Base-by-base conservation (phyloP, 116 monocot species). In the Zostera marina region DNA sequence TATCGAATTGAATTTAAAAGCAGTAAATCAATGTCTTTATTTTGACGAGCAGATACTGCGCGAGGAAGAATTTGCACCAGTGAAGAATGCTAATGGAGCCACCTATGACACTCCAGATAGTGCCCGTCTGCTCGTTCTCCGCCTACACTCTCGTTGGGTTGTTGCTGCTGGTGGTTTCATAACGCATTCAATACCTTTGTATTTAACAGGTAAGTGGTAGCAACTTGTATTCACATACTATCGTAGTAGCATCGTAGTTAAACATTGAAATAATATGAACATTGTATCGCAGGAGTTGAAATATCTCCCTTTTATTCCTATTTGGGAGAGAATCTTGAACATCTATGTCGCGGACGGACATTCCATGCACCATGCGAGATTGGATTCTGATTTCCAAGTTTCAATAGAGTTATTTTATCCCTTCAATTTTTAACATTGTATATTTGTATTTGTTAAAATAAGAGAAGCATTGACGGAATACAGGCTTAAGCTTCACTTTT, bases 1-100 rank as follows among this genome's bases (percentile, higher is more conserved):
- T 22, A 14, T 14, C 0, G 54, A 45, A 11, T 21, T 51, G 3
- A 25, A 55, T n/a, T 43, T n/a, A 17, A 7, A 21, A 9, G 8
- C 11, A 1, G 3, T 39, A 41, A 42, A 5, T 10, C 4, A 16
- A 58, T 24, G 8, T 15, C 7, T 60, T 10, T 1, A 24, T 9
- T 60, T 46, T 46, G 12, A 17, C 8, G 43, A 22, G 24, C 72
- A 98, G 98, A 74, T 90, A 6, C 14, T 73, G 62, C 70, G 96
- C 20, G 98, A 90, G 62, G 98, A 98, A 64, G 98, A 98, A 60
- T 98, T 98, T 80, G 90, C 98, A 22, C 98, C 91, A 11, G 91
- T 98, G 11, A 98, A 98, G 65, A 98, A 98, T 79, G 86, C 98
- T 20, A 98, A 86, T 73, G 98, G 98, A n/a, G 68, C 90, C 22